Base-by-base conservation (phyloP, 805 yeast genomes). In the Tetrapisispora taiwanensis region DNA sequence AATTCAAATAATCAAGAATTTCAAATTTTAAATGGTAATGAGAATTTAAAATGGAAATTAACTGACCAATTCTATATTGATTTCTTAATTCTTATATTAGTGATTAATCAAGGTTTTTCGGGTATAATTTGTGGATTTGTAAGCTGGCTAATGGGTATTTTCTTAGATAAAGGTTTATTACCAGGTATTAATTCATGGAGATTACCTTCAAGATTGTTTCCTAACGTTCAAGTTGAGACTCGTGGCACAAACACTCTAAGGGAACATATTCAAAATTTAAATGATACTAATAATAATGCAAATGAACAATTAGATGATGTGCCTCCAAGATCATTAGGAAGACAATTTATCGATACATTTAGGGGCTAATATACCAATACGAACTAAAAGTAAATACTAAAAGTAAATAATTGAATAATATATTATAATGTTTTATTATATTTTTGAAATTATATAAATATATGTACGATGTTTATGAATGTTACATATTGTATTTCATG, bases 301-400 rank as follows among this genome's bases (percentile, higher is more conserved):
- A 39, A 17, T 32, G 33, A 24, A 17, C 36, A 31, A 26, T 30
- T 38, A 2, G 35, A 50, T 8, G 83, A 76, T 46, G 78, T 79
- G 15, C 84, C 84, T 0, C 75, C 71, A 12, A 61, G 85, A 42
- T 76, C 84, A 0, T 60, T 80, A 30, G 78, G 82, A 2, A 68
- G 74, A 19, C 84, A 78, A 52, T 70, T 80, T 44, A 59, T 79
- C 20, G 81, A 78, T 56, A 74, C 81, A 0, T 78, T 79, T 51
- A 68, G 81, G 54, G 63, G 71, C 27, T 71, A 5, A 20, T 22
- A 8, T 22, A 22, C 5, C 8, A 8, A 22, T 22, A 22, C n/a
- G n/a, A n/a, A n/a, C n/a, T 22, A 22, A 22, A 22, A 22, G 26
- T 13, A 28, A 28, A 28, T 10, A 14, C 28, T 26, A 13, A 14